Conservation (phyloP, 208 protist species). For the Acanthamoeba sp. region DNA sequence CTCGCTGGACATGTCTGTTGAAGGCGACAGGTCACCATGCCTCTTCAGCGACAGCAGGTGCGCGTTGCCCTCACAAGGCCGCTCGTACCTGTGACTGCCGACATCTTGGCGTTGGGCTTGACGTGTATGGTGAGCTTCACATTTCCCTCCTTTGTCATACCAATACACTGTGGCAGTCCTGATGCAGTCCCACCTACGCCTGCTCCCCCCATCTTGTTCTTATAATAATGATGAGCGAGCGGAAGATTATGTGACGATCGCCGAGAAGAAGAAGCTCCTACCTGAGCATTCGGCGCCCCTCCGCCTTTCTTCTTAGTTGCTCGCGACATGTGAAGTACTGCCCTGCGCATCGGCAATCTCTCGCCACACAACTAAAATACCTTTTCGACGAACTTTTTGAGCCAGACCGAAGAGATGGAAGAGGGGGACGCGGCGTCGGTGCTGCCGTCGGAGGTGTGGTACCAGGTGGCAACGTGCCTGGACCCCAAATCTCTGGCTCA, state of each 20-base stretch:
- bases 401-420: not conserved
- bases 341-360: not conserved
- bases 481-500: not conserved
- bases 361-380: not conserved
- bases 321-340: not conserved
- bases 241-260: no score
- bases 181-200: not conserved
- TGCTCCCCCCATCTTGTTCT: not conserved
- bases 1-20: slow-evolving; percentile 27
- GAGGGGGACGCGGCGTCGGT: not conserved
- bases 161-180: not conserved
- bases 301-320: not conserved
- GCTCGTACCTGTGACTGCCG: slow-evolving; percentile 54
- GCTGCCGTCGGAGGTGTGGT: not conserved
- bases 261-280: not conserved
- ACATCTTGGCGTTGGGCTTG: slow-evolving; percentile 66
- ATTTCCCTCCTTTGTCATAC: slow-evolving; percentile 3
- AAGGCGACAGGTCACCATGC: not conserved
- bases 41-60: not conserved
- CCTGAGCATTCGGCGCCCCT: not conserved
- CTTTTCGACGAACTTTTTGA: not conserved
- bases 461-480: not conserved
- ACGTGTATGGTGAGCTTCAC: slow-evolving; percentile 44
- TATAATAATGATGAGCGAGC: no score
- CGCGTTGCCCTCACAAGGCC: no score